These are phyloP conservation scores for Backusella mclennaniae DNA, from an alignment of 192 early-diverging fungal genomes.

Conservation along the genomic window DNA sequence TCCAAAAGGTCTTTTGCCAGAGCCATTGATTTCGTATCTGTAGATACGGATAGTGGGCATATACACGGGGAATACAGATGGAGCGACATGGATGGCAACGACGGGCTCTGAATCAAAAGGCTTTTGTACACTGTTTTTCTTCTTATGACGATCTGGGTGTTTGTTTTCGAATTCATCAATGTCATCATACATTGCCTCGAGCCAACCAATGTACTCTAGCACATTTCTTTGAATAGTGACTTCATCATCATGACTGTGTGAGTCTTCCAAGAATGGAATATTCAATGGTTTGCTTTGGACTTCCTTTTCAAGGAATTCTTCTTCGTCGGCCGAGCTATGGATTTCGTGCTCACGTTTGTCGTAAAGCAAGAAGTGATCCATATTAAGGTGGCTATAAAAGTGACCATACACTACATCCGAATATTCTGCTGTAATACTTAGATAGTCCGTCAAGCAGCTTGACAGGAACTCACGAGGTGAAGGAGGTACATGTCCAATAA, in stretches of 20 bases:
- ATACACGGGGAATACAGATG: constrained; percentile 63
- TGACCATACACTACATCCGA: constrained; percentile 60
- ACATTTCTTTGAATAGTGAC: constrained; percentile 16
- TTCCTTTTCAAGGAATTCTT: neutral
- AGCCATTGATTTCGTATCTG: constrained; percentile 41
- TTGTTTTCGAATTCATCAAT: constrained; percentile 15
- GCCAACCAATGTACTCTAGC: constrained; percentile 18
- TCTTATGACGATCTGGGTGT: constrained; percentile 30
- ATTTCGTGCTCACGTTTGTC: neutral
- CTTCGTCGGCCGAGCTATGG: neutral
- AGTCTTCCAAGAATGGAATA: neutral
- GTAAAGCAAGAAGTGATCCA: constrained; percentile 46
- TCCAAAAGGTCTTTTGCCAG: constrained; percentile 19
- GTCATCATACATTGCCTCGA: neutral
- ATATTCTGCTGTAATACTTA: constrained; percentile 38
- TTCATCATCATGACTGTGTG: constrained; percentile 22
- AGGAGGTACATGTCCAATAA: constrained; percentile 69
- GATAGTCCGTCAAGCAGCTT: constrained; percentile 41
- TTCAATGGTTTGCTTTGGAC: neutral
- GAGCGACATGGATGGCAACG: constrained; percentile 42
- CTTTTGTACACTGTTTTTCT: neutral
- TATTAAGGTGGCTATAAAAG: constrained; percentile 72
- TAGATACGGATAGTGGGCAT: constrained; percentile 58
- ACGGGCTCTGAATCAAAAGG: neutral
- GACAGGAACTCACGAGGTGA: constrained; percentile 38